Base-by-base conservation (phyloP, 352 stramenopile species). In the Pythium graminicola region DNA sequence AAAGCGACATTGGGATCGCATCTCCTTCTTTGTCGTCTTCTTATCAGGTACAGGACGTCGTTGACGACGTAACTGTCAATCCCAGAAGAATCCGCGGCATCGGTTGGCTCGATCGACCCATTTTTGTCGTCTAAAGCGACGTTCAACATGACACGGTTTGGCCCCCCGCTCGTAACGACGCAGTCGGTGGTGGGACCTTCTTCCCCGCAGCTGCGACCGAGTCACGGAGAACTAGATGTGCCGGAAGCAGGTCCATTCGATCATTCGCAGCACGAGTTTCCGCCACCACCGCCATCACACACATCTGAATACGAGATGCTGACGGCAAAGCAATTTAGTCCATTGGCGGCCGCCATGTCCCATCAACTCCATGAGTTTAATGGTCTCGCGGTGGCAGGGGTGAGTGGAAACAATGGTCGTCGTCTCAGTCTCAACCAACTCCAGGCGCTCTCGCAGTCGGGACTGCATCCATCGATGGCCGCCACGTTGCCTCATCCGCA, bases 351-450 rank as follows among this genome's bases (percentile, higher is more conserved):
- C 10, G 54, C 55, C 47, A 63, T 57, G 47, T 48, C 55, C 26
- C 56, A 64, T 33, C 56, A 64, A 41, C 49, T 54, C 22, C 54
- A 46, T 19, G 36, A 54, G 54, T 55, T 61, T 22, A 29, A 45
- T 39, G 38, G n/a, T 39, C 14, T 23, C 2, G 23, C 33, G 32
- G n/a, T 14, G 29, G 13, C 7, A 7, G 29, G 13, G 7, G 7
- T 35, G 7, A 13, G 29, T 13, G 29, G 7, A 13, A 35, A 13
- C 29, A 35, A 13, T 13, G 29, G 29, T 13, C 29, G 29, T 7
- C 29, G 29, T 13, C 54, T 61, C 31, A 61, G 44, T 23, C 54
- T 61, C 36, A 50, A 54, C 23, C 54, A 61, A 29, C 44, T 61
- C 33, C 49, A 41, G 9, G 6, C 33, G 33, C 33, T 41, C 33